Conservation (phyloP, 1,139 yeast species). For the Lodderomyces metapsilosis region DNA sequence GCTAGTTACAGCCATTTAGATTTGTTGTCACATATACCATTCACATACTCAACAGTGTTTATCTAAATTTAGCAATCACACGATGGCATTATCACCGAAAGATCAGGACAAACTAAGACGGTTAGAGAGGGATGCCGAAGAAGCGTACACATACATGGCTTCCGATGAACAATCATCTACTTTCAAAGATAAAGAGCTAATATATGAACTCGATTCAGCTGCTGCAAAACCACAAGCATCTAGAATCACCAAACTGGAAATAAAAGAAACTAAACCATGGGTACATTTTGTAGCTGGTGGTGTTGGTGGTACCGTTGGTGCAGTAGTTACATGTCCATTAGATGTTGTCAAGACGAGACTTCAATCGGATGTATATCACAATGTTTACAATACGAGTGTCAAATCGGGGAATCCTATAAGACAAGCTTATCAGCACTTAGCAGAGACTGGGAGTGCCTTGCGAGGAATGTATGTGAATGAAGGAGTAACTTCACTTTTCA, state of each 20-base stretch:
- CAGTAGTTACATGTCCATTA: slow-evolving; percentile 87
- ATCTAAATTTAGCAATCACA: background rate
- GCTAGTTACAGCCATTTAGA: no score
- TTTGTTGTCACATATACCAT: no score
- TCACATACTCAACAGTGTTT: background rate
- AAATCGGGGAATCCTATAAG: slow-evolving; percentile 40
- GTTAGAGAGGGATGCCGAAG: slow-evolving; percentile 54
- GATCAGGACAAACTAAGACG: slow-evolving; percentile 19
- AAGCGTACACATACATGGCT: slow-evolving; percentile 61
- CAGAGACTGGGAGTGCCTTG: slow-evolving; percentile 77
- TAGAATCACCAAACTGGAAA: slow-evolving; percentile 2
- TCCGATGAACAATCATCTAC: slow-evolving; percentile 67
- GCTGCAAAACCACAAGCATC: background rate
- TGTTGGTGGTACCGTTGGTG: slow-evolving; percentile 97
- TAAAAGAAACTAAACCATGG: slow-evolving; percentile 66
- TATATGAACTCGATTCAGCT: slow-evolving; percentile 3
- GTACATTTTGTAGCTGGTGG: slow-evolving; percentile 99
- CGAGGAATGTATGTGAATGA: slow-evolving; percentile 67
- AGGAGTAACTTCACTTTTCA: slow-evolving; percentile 83
- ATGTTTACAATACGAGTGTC: slow-evolving; percentile 39
- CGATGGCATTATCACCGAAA: slow-evolving; percentile 7
- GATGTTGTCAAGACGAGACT: slow-evolving; percentile 95
- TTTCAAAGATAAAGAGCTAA: slow-evolving; percentile 20
- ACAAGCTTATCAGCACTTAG: slow-evolving; percentile 66
- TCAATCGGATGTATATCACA: slow-evolving; percentile 76